Evolutionary conservation across 805 yeast genomes (phyloP).

Genomic region (Ogataea methanolica): DNA sequence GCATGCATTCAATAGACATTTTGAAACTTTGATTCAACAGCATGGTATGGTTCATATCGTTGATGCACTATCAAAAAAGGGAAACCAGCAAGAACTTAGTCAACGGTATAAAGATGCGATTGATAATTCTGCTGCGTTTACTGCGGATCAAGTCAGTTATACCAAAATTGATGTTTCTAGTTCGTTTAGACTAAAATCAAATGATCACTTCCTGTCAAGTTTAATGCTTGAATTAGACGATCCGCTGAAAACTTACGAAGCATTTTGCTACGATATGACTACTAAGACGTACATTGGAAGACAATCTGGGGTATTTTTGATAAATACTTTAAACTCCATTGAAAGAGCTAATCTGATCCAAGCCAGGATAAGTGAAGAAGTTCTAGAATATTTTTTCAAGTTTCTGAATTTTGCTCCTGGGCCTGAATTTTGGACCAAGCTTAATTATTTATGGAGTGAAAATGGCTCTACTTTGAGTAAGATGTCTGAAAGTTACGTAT

Average conservation of each 20-base stretch:
- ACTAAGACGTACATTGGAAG: constrained; percentile 36
- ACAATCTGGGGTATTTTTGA: constrained; percentile 47
- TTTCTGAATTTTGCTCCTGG: constrained; percentile 33
- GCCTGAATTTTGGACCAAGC: constrained; percentile 31
- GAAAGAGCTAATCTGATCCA: constrained; percentile 47
- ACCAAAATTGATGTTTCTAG: constrained; percentile 35
- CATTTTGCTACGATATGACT: constrained; percentile 37
- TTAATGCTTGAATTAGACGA: constrained; percentile 19
- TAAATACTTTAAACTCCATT: constrained; percentile 46
- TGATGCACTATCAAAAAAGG: constrained; percentile 40
- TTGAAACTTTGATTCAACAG: constrained; percentile 41
- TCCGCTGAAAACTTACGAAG: constrained; percentile 40
- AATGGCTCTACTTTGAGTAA: constrained; percentile 38
- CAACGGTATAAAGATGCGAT: constrained; percentile 30
- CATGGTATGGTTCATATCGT: constrained; percentile 47
- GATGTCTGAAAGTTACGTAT: constrained; percentile 35
- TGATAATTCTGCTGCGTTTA: constrained; percentile 7
- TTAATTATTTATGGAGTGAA: constrained; percentile 44
- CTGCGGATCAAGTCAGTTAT: constrained; percentile 19
- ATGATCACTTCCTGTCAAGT: constrained; percentile 18
- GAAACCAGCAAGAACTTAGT: constrained; percentile 43
- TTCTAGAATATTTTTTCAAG: constrained; percentile 41
- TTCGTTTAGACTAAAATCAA: constrained; percentile 31
- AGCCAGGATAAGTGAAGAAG: constrained; percentile 43
- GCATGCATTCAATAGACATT: constrained; percentile 47